These are phyloP conservation scores for Penicillium digitatum DNA, from an alignment of 2,329 filamentous ascomycete genomes.

Conservation along the genomic window DNA sequence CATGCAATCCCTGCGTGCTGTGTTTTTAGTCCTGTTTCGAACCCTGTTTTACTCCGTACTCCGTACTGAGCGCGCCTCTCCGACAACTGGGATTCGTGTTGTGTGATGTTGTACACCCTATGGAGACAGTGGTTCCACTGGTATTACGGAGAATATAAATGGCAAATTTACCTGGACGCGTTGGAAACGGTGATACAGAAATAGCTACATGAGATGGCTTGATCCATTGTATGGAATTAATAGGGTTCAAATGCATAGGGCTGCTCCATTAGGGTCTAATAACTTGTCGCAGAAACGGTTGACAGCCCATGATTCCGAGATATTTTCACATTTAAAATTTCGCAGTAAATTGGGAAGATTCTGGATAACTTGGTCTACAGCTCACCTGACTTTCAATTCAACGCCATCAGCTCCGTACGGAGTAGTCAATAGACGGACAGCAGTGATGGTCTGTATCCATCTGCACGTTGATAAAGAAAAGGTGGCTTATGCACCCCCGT, in stretches of 20 bases:
- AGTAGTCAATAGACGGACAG: not conserved
- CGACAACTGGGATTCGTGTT: not conserved
- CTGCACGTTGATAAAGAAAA: constrained; percentile 4
- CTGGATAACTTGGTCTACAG: not conserved
- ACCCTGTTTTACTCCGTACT: too few species aligned
- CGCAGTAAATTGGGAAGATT: not conserved
- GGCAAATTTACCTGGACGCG: not conserved
- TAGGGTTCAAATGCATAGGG: constrained; percentile 1
- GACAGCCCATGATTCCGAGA: not conserved
- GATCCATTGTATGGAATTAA: constrained; percentile 10
- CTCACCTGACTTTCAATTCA: not conserved
- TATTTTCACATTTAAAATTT: not conserved
- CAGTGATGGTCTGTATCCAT: not conserved
- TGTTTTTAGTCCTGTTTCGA: not conserved
- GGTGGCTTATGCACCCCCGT: constrained; percentile 5
- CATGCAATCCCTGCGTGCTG: not conserved
- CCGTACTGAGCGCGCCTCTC: too few species aligned
- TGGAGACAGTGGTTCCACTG: not conserved
- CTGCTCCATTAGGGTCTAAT: constrained; percentile 10
- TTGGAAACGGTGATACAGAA: not conserved
- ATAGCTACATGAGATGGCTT: constrained; percentile 5
- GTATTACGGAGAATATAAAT: not conserved
- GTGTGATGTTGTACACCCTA: not conserved
- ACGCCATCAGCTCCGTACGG: not conserved
- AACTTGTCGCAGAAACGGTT: not conserved